Evolutionary conservation across 1,284 basidiomycete species (phyloP).

Genomic region (Malassezia furfur): DNA sequence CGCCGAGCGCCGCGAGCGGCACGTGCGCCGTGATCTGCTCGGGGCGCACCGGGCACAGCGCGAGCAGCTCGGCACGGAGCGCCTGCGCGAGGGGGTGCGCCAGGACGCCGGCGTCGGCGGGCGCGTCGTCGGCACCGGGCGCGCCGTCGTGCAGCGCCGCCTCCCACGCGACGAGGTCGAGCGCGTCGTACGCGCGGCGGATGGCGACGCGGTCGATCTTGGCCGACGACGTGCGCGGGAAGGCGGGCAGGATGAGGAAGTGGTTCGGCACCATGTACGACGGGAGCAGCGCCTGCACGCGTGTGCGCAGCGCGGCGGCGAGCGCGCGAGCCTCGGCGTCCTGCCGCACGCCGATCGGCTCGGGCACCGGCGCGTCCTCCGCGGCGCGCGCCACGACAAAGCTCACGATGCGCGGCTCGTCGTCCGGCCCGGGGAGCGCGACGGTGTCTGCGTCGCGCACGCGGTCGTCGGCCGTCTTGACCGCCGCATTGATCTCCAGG

Average conservation of each 20-base stretch:
- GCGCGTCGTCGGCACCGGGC: conserved; percentile 9
- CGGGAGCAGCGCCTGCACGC: conserved; percentile 30
- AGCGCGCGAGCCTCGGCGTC: conserved; percentile 29
- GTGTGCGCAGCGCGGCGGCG: conserved; percentile 26
- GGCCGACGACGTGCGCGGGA: conserved; percentile 48
- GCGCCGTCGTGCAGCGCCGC: conserved; percentile 22
- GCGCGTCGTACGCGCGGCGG: conserved; percentile 27
- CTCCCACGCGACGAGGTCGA: conserved; percentile 43
- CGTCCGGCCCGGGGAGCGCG: conserved; percentile 29
- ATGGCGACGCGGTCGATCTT: conserved; percentile 49
- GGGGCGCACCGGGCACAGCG: conserved; percentile 28
- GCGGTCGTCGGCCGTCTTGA: conserved; percentile 31
- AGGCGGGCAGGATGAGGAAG: conserved; percentile 44
- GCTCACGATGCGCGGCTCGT: conserved; percentile 42
- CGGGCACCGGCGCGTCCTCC: conserved; percentile 1
- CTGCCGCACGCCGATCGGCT: conserved; percentile 20
- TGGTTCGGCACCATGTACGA: conserved; percentile 47
- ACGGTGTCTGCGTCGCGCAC: conserved; percentile 45
- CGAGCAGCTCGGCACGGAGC: conserved; percentile 24
- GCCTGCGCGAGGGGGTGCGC: conserved; percentile 20
- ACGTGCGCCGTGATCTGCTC: conserved; percentile 32
- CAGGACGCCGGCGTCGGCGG: background rate
- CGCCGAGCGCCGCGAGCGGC: conserved; percentile 37
- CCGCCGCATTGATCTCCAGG: conserved; percentile 49
- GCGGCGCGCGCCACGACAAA: conserved; percentile 36